phyloP scores from a whole-genome alignment of 2,329 filamentous ascomycete species.

The Paraconiothyrium brasiliense region DNA sequence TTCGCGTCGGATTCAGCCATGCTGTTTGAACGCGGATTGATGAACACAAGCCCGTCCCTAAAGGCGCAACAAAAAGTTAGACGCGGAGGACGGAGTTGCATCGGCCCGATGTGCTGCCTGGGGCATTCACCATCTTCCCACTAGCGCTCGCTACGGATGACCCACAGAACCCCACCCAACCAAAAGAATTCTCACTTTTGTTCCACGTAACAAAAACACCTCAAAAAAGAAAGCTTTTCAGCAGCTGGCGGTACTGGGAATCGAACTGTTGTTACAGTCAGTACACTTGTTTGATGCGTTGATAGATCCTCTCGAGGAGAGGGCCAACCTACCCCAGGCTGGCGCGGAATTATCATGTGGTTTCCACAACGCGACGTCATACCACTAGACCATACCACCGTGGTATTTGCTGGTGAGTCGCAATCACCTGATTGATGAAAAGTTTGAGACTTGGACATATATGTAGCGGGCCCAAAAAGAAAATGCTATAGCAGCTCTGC shows the following conservation, averaged over 20 bases:
- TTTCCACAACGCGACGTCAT: constrained; percentile 32
- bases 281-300: constrained; percentile 9
- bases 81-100: constrained; percentile 13
- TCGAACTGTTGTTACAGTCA: constrained; percentile 24
- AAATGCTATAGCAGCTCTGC: no score
- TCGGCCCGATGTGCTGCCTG: neutral
- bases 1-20: constrained; percentile 47
- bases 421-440: constrained; percentile 14
- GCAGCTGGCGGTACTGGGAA: constrained; percentile 28
- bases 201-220: neutral
- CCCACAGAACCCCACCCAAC: neutral
- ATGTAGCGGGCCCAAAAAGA: neutral
- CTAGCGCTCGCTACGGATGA: neutral
- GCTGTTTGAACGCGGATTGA: constrained; percentile 23
- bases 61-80: constrained; percentile 34
- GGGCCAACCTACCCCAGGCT: constrained; percentile 26
- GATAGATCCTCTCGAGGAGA: constrained; percentile 16
- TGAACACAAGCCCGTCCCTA: constrained; percentile 12
- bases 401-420: constrained; percentile 10
- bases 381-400: constrained; percentile 33
- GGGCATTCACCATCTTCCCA: neutral
- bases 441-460: neutral
- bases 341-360: constrained; percentile 21
- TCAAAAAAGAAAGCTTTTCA: constrained; percentile 17
- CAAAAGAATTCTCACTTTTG: neutral